A percentile compares a stretch with the other conserved stretches of the same genome.
phyloP scores from a whole-genome alignment of 225 moss, liverwort and hornwort species.

The Ulota crispa region DNA sequence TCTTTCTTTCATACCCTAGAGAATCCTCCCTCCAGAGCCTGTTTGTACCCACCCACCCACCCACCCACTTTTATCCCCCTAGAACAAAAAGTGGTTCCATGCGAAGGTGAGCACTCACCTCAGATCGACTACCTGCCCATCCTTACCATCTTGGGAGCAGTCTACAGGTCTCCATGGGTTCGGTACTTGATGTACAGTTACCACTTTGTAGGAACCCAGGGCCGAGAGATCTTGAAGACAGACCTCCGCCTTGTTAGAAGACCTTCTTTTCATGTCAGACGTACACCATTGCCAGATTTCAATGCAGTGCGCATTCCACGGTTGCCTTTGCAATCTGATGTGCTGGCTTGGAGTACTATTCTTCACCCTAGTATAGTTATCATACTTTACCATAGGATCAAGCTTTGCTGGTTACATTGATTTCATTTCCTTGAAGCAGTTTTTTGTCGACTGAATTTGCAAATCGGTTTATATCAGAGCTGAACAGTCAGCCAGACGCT shows the following conservation, averaged over 20 bases:
- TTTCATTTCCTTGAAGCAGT: neutral
- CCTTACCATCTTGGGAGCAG: neutral
- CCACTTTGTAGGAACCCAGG: neutral
- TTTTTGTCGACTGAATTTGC: neutral
- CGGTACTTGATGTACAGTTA: neutral
- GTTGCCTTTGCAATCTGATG: neutral
- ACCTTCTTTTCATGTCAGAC: neutral
- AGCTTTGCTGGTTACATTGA: neutral
- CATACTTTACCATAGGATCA: neutral
- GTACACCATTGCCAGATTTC: neutral
- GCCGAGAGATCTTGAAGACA: neutral
- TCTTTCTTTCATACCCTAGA: neutral
- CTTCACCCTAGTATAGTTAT: neutral
- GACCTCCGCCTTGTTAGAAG: neutral
- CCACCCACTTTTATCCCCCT: neutral
- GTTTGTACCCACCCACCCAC: neutral
- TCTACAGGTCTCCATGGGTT: neutral
- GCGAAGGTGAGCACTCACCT: neutral
- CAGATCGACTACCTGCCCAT: neutral
- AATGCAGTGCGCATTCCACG: neutral
- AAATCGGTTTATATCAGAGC: neutral
- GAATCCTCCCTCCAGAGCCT: neutral
- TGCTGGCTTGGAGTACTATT: neutral
- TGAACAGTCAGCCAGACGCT: neutral
- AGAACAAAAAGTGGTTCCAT: neutral